These are phyloP conservation scores for Penicillium bialowiezense DNA, from an alignment of 495 filamentous ascomycete genomes.

Conservation along the genomic window DNA sequence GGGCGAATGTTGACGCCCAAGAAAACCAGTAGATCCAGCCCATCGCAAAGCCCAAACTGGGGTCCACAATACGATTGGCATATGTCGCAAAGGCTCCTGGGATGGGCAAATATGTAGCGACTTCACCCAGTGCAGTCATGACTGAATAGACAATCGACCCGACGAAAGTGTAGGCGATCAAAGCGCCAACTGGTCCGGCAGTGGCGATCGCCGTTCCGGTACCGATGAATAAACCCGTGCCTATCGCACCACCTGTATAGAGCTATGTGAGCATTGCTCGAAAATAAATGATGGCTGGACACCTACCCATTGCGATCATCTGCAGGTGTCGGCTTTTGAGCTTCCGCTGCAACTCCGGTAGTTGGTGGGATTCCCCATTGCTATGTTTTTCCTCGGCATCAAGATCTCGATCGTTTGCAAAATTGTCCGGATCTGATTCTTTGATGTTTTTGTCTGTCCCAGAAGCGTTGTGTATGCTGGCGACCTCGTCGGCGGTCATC, in stretches of 20 bases:
- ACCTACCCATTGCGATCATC: conserved; percentile 63
- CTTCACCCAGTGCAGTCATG: conserved; percentile 54
- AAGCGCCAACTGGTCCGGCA: conserved; percentile 59
- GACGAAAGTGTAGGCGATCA: conserved; percentile 59
- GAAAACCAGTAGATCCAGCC: conserved; percentile 67
- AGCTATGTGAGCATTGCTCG: neutral
- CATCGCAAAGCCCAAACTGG: conserved; percentile 67
- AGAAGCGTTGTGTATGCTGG: neutral
- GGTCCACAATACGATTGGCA: conserved; percentile 64
- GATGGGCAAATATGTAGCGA: conserved; percentile 69
- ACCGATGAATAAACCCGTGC: conserved; percentile 70
- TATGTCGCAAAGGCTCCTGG: conserved; percentile 68
- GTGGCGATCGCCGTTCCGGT: conserved; percentile 61
- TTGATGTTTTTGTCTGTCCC: neutral
- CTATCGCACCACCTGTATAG: conserved; percentile 64
- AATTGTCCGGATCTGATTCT: neutral
- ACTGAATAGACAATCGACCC: conserved; percentile 53
- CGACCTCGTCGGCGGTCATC: conserved; percentile 3
- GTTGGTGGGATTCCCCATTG: conserved; percentile 1
- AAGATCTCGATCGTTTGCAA: neutral
- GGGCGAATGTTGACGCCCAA: conserved; percentile 56
- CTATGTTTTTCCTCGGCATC: conserved; percentile 6
- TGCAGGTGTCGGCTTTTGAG: conserved; percentile 62
- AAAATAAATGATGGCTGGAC: too few species aligned
- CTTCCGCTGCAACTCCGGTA: conserved; percentile 41